A percentile compares a stretch with the other conserved stretches of the same genome.
These are phyloP conservation scores for Pestalotiopsis sp. DNA, from an alignment of 2,329 filamentous ascomycete species.

Conservation along the genomic window DNA sequence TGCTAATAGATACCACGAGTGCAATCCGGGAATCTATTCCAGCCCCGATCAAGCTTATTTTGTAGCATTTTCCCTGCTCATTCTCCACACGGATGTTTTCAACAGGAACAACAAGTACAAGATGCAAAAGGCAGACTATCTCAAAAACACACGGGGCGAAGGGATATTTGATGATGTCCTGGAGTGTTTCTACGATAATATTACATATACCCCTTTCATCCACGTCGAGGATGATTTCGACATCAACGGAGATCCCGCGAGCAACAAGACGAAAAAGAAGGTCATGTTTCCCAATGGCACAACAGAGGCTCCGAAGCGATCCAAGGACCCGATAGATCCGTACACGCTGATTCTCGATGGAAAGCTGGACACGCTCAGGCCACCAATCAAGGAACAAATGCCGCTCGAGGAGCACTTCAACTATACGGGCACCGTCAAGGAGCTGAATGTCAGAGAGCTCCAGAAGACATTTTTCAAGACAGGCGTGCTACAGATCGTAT, in stretches of 20 bases:
- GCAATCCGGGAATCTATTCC: constrained; percentile 93
- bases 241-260: constrained; percentile 72
- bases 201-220: constrained; percentile 97
- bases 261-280: constrained; percentile 72
- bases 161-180: constrained; percentile 92
- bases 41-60: constrained; percentile 96
- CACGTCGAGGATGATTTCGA: constrained; percentile 93
- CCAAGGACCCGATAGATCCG: constrained; percentile 88
- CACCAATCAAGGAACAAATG: constrained; percentile 90
- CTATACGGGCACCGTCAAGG: constrained; percentile 77
- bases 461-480: constrained; percentile 91
- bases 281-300: constrained; percentile 68
- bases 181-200: constrained; percentile 98
- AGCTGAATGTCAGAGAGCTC: constrained; percentile 77
- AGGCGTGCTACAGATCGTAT: constrained; percentile 92
- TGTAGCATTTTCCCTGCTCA: constrained; percentile 93
- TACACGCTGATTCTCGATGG: constrained; percentile 93
- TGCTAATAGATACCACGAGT: constrained; percentile 95
- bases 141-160: constrained; percentile 91
- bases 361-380: constrained; percentile 80
- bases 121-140: constrained; percentile 94
- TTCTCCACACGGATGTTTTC: constrained; percentile 98
- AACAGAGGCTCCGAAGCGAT: constrained; percentile 65
- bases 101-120: constrained; percentile 99
- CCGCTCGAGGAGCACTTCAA: constrained; percentile 89